A percentile compares a stretch with the other conserved stretches of the same genome.
phyloP scores from a whole-genome alignment of 208 protist genomes.

The Wallacemonas sp. region DNA sequence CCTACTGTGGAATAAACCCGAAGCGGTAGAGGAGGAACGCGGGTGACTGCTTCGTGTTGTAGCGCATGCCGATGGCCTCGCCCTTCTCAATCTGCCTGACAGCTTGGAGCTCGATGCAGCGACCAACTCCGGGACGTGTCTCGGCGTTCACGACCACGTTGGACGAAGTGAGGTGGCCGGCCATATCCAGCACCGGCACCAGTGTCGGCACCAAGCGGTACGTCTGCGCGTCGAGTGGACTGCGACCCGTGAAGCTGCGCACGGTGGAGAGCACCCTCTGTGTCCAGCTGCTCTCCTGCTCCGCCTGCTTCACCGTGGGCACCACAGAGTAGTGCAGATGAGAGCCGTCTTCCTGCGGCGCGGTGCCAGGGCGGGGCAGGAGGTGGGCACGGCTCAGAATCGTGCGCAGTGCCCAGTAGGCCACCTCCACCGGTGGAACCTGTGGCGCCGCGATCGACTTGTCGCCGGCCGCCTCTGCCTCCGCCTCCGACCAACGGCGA shows the following conservation, averaged over 20 bases:
- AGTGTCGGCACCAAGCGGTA: slow-evolving; percentile 76
- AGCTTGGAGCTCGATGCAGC: slow-evolving; percentile 70
- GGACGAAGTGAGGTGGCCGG: slow-evolving; percentile 50
- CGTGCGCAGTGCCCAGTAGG: slow-evolving; percentile 80
- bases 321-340: slow-evolving; percentile 61
- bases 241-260: slow-evolving; percentile 39
- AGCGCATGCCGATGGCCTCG: slow-evolving; percentile 72
- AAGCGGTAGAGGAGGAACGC: slow-evolving; percentile 80
- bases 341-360: slow-evolving; percentile 51
- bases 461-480: slow-evolving; percentile 2
- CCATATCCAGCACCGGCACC: slow-evolving; percentile 73
- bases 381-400: slow-evolving; percentile 74
- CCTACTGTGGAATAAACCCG: slow-evolving; percentile 68
- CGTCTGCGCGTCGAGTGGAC: slow-evolving; percentile 28
- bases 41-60: slow-evolving; percentile 55
- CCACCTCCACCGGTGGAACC: slow-evolving; percentile 56
- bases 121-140: slow-evolving; percentile 34
- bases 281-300: slow-evolving; percentile 41
- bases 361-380: slow-evolving; percentile 48
- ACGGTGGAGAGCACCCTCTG: not conserved
- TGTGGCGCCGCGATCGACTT: not conserved
- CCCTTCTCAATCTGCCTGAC: slow-evolving; percentile 64
- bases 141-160: slow-evolving; percentile 71
- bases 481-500: slow-evolving; percentile 32
- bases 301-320: slow-evolving; percentile 45